These are phyloP conservation scores for Trichoderma parareesei DNA, from an alignment of 495 filamentous ascomycete species.

Conservation along the genomic window DNA sequence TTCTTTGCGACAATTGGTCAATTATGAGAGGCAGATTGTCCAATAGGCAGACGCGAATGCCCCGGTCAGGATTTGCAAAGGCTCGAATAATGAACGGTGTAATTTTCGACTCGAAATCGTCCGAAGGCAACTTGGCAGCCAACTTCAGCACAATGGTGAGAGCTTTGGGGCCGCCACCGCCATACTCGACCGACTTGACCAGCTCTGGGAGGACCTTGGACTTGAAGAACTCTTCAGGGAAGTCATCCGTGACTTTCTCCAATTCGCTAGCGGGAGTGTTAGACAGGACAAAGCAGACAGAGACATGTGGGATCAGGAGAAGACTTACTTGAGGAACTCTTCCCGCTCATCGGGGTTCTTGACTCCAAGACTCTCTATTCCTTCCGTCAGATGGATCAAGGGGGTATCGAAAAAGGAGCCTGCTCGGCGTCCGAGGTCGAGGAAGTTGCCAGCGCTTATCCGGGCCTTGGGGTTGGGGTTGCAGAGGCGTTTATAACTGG, in stretches of 20 bases:
- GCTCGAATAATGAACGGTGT: constrained; percentile 81
- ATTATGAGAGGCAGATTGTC: constrained; percentile 90
- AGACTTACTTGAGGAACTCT: constrained; percentile 66
- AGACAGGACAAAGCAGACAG: neutral
- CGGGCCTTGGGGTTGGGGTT: constrained; percentile 84
- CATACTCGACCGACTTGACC: constrained; percentile 95
- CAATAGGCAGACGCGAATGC: constrained; percentile 82
- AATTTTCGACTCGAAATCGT: constrained; percentile 79
- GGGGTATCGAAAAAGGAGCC: constrained; percentile 89
- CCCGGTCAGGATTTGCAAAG: constrained; percentile 86
- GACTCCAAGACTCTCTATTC: constrained; percentile 82
- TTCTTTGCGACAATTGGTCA: constrained; percentile 77
- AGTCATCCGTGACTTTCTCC: constrained; percentile 80
- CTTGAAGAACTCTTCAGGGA: constrained; percentile 95
- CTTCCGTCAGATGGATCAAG: constrained; percentile 82
- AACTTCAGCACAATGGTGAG: constrained; percentile 86
- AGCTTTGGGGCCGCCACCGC: constrained; percentile 88
- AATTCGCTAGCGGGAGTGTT: constrained; percentile 51
- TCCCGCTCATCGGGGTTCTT: constrained; percentile 80
- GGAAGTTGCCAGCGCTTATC: constrained; percentile 74
- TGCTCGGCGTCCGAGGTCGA: constrained; percentile 76
- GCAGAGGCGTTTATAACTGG: constrained; percentile 78
- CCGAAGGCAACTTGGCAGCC: constrained; percentile 70
- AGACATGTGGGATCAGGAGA: neutral
- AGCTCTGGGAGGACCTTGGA: constrained; percentile 93